phyloP scores from a whole-genome alignment of 1,284 basidiomycete species.

The Pseudozyma hubeiensis region DNA sequence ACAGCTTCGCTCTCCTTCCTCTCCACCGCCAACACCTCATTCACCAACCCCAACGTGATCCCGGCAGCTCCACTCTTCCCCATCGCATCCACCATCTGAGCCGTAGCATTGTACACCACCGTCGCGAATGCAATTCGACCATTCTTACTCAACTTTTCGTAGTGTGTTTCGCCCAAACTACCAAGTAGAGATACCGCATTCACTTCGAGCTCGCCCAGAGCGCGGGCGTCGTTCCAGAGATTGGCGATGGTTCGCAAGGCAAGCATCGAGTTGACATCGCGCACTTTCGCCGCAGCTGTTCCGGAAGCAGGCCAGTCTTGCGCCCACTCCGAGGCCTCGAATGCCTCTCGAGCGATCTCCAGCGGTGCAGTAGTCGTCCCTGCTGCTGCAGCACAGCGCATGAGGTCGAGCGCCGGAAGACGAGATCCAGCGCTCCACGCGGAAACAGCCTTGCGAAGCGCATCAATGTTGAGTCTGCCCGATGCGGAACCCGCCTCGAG shows the following conservation, averaged over 20 bases:
- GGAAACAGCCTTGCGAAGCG: slow-evolving; percentile 73
- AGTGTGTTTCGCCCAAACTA: slow-evolving; percentile 47
- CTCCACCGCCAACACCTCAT: slow-evolving; percentile 69
- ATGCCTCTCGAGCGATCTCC: slow-evolving; percentile 75
- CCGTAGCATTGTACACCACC: slow-evolving; percentile 76
- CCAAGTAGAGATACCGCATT: slow-evolving; percentile 69
- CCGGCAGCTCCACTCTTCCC: slow-evolving; percentile 21
- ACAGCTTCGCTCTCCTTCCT: slow-evolving; percentile 81
- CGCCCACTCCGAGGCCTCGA: slow-evolving; percentile 79
- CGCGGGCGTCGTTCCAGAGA: slow-evolving; percentile 72
- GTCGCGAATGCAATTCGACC: slow-evolving; percentile 81
- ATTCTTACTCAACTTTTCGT: slow-evolving; percentile 74
- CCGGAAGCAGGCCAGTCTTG: slow-evolving; percentile 71
- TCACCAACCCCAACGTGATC: slow-evolving; percentile 49
- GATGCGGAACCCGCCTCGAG: slow-evolving; percentile 70
- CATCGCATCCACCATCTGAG: slow-evolving; percentile 28
- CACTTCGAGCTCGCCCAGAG: slow-evolving; percentile 56
- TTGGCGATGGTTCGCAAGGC: slow-evolving; percentile 85
- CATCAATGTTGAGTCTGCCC: slow-evolving; percentile 30
- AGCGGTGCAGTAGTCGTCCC: slow-evolving; percentile 72
- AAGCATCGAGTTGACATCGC: slow-evolving; percentile 88
- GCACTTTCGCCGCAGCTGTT: slow-evolving; percentile 72
- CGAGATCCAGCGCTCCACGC: slow-evolving; percentile 83
- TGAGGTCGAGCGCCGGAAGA: slow-evolving; percentile 91
- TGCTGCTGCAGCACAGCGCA: slow-evolving; percentile 80